Base-by-base conservation (phyloP, 2,329 filamentous ascomycete genomes). In the Didymella segeticola region DNA sequence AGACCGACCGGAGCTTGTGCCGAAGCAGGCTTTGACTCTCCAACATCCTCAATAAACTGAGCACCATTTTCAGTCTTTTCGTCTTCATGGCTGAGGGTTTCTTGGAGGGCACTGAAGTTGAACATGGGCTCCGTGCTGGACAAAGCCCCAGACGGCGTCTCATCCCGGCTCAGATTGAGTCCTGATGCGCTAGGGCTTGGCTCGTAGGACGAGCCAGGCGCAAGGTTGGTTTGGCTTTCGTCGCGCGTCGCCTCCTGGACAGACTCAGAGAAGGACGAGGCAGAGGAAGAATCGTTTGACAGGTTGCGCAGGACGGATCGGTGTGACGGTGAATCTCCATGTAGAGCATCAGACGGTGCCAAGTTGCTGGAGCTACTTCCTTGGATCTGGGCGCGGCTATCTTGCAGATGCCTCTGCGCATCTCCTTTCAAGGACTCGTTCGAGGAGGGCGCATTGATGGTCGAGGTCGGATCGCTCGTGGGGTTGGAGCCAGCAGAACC, bases 31-130 rank as follows among this genome's bases (percentile, higher is more conserved):
- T 54, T 47, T 11, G 39, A 37, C 19, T 60, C 59, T 17, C 47
- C 48, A 25, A 72, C 60, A 43, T 73, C 68, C 53, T 79, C 79
- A 37, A 77, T 74, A 43, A 77, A 72, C 57, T 77, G 72, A 43
- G 71, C 58, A n/a, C 63, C 64, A 30, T 66, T 72, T 8, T 69
- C 69, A 51, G 82, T 80, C 34, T 86, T 62, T 17, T 65, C 62
- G 10, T 64, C 61, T 8, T 70, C 83, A 31, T 83, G 86, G 0
- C 88, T 90, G 25, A 97, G 90, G 72, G 96, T 90, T 57, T 91
- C 90, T 2, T 91, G 90, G 19, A 98, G 78, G 63, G 91, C 96
- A 50, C 87, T 83, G 70, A 97, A 97, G 73, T 96, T 97, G 75
- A 96, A 95, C 84, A 96, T 86, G 3, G 91, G 86, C 69, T 97